phyloP scores from a whole-genome alignment of 2,329 filamentous ascomycete species.

The Fusarium circinatum region DNA sequence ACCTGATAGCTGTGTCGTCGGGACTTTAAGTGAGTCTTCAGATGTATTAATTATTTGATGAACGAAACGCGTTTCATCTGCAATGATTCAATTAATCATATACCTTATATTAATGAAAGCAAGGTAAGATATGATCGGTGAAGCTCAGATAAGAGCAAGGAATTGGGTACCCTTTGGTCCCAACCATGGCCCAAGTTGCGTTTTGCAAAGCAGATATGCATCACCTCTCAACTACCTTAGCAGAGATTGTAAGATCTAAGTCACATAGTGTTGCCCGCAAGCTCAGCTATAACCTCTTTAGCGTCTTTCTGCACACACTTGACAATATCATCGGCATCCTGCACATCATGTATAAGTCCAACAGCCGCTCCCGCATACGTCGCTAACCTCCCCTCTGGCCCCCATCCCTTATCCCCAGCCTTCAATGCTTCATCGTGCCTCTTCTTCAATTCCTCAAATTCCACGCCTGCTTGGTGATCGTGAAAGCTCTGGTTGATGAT shows the following conservation, averaged over 20 bases:
- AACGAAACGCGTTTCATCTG: background rate
- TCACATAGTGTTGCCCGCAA: background rate
- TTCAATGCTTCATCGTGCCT: constrained; percentile 50
- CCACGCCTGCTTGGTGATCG: constrained; percentile 49
- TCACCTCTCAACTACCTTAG: too few relatives aligned
- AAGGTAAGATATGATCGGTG: rapidly evolving
- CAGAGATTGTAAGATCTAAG: background rate
- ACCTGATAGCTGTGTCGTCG: background rate
- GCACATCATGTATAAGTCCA: constrained; percentile 55
- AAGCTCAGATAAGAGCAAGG: background rate
- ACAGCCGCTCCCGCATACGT: constrained; percentile 61
- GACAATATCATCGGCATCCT: constrained; percentile 53
- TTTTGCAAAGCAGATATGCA: background rate
- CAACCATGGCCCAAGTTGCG: background rate
- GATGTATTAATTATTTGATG: background rate
- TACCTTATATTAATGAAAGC: too few relatives aligned
- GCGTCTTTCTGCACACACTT: constrained; percentile 45
- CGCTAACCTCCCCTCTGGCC: constrained; percentile 57
- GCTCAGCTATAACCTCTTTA: background rate
- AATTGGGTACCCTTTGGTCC: background rate
- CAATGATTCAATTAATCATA: background rate
- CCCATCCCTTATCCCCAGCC: constrained; percentile 58
- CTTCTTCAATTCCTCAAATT: constrained; percentile 58
- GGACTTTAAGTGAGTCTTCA: background rate
- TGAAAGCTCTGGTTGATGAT: constrained; percentile 53